These are phyloP conservation scores for Suillus luteus DNA, from an alignment of 768 basidiomycete genomes.

Conservation along the genomic window DNA sequence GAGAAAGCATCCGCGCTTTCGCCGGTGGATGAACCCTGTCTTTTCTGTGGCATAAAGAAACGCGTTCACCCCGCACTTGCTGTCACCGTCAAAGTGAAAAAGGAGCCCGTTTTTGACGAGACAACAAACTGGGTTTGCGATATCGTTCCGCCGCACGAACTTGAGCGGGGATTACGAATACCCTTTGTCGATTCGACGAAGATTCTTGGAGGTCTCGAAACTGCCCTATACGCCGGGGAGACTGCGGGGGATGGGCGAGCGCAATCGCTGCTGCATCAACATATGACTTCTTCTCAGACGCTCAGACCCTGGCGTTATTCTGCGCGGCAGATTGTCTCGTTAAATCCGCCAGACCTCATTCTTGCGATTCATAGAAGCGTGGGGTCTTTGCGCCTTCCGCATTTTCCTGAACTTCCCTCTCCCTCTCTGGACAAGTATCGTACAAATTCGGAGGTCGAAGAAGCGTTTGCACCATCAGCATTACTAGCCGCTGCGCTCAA, in stretches of 20 bases:
- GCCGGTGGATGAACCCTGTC: conserved; percentile 27
- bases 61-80: conserved; percentile 28
- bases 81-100: conserved; percentile 15
- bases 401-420: conserved; percentile 21
- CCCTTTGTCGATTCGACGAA: conserved; percentile 24
- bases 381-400: conserved; percentile 22
- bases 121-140: conserved; percentile 24
- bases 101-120: conserved; percentile 16
- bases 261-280: conserved; percentile 6
- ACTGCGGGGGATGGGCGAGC: conserved; percentile 5
- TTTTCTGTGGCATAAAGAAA: conserved; percentile 32
- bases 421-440: conserved; percentile 19
- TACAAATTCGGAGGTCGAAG: conserved; percentile 21
- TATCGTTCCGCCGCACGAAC: conserved; percentile 26
- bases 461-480: conserved; percentile 37
- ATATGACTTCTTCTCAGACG: conserved; percentile 12
- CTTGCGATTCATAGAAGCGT: conserved; percentile 29
- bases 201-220: conserved; percentile 20
- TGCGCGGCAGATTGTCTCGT: conserved; percentile 25
- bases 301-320: conserved; percentile 20
- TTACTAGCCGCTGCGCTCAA: conserved; percentile 37
- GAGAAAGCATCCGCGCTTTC: conserved; percentile 23
- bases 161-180: conserved; percentile 20
- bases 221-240: conserved; percentile 12
- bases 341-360: conserved; percentile 30